Evolutionary conservation across 352 stramenopile species (phyloP), one percentile per base, ranked within the genome.

Genomic region (Phytopythium chamaehyphon): DNA sequence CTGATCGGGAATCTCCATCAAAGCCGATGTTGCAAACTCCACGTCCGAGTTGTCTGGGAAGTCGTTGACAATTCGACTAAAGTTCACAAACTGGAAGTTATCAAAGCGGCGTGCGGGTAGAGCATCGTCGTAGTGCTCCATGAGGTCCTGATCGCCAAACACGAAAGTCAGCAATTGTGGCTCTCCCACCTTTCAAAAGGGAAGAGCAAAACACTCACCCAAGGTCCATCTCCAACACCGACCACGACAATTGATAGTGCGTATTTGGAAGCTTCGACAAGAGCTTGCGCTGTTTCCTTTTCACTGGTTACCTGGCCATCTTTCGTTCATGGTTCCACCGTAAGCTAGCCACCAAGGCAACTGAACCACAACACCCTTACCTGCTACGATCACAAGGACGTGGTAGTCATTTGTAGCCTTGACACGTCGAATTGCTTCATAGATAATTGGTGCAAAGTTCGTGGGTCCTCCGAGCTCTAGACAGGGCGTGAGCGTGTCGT

Each of bases 81-180:
- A 84, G 28, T 89, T 69, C 7, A 93, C 73, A 43, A 90, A 90
- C 59, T 88, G 78, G 49, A 91, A 91, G 45, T 93, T 93, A 51
- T 88, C 74, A 33, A 91, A 91, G 16, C 57, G 71, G 18, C 80
- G 76, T 36, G 49, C 47, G 0, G 78, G 76, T 12, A 93, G 61
- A 21, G 61, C 52, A 44, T 83, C 70, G 40, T 86, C 67, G 55
- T 81, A 89, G 39, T 83, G 55, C 26, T 83, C 66, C 76, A 93
- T 88, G 6, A 75, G 60, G 35, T 85, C 71, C 69, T 78, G 21
- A 31, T 40, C 28, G 6, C 4, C 16, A 42, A 26, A 15, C 33
- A 38, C 40, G 26, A 43, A n/a, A 23, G 37, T 15, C 21, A 26
- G 24, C 6, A 7, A 15, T 4, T 43, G 23, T 15, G 31, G 2